These are phyloP conservation scores for Suillus subalutaceus DNA, from an alignment of 768 basidiomycete genomes.

Conservation along the genomic window DNA sequence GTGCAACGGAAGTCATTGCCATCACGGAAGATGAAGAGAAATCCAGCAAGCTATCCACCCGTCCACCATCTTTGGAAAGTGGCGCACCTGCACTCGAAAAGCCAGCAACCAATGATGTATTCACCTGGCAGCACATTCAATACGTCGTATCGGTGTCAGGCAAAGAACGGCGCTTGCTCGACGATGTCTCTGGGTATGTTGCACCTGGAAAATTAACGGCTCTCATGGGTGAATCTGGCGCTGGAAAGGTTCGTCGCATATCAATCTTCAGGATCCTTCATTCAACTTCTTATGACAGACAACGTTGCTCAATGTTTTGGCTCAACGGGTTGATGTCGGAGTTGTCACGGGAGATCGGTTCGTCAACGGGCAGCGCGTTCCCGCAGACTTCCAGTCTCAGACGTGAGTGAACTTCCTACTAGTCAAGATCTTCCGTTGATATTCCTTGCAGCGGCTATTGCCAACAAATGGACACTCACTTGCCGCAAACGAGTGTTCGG, in stretches of 20 bases:
- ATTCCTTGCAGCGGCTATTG: slow-evolving; percentile 61
- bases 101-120: slow-evolving; percentile 48
- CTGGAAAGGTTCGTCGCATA: slow-evolving; percentile 26
- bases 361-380: slow-evolving; percentile 57
- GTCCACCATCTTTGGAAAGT: neutral
- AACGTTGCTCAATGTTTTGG: slow-evolving; percentile 60
- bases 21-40: slow-evolving; percentile 24
- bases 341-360: slow-evolving; percentile 53
- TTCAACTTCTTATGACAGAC: slow-evolving; percentile 39
- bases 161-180: slow-evolving; percentile 45
- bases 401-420: slow-evolving; percentile 37
- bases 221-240: slow-evolving; percentile 49
- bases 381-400: slow-evolving; percentile 64
- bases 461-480: slow-evolving; percentile 85
- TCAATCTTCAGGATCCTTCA: neutral
- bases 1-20: neutral
- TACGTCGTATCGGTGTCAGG: slow-evolving; percentile 58
- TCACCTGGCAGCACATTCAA: slow-evolving; percentile 76
- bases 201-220: slow-evolving; percentile 54
- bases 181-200: slow-evolving; percentile 51
- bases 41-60: neutral
- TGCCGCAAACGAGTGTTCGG: slow-evolving; percentile 73
- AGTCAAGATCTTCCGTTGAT: neutral
- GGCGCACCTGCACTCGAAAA: slow-evolving; percentile 28
- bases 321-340: slow-evolving; percentile 50